Percentiles rank a stretch among this genome's conserved stretches.
Evolutionary conservation across 73 alveolate genomes (phyloP).

Genomic region (Urostyla sp.): DNA sequence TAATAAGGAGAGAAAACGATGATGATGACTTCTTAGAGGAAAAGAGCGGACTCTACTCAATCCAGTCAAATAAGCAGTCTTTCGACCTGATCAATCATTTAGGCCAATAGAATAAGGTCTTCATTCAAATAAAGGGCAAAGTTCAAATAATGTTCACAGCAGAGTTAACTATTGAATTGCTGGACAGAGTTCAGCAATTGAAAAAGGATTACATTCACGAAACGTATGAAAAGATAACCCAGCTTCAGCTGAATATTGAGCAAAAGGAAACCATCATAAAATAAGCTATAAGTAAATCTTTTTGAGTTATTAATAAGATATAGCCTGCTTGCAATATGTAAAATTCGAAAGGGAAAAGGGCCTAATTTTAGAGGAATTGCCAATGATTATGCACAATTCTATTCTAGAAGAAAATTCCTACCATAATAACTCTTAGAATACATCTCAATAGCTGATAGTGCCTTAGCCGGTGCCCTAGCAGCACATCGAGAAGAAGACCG

Average conservation of each 20-base stretch:
- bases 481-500: conserved; percentile 4
- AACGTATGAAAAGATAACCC: background rate
- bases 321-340: background rate
- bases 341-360: conserved; percentile 29
- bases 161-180: conserved; percentile 10
- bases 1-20: no score
- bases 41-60: no score
- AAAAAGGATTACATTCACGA: background rate
- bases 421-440: background rate
- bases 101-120: background rate
- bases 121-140: conserved; percentile 33
- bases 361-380: conserved; percentile 4
- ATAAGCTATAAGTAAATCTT: no score
- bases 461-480: background rate
- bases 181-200: background rate
- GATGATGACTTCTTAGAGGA: no score
- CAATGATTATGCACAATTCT: background rate
- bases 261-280: background rate
- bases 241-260: background rate
- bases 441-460: background rate
- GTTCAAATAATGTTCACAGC: conserved; percentile 30
- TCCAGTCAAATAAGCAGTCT: no score
- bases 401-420: conserved; percentile 29
- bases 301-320: no score
- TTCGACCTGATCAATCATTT: no score